phyloP scores from a whole-genome alignment of 306 rosid genomes.

The Hylodesmum podocarpum region DNA sequence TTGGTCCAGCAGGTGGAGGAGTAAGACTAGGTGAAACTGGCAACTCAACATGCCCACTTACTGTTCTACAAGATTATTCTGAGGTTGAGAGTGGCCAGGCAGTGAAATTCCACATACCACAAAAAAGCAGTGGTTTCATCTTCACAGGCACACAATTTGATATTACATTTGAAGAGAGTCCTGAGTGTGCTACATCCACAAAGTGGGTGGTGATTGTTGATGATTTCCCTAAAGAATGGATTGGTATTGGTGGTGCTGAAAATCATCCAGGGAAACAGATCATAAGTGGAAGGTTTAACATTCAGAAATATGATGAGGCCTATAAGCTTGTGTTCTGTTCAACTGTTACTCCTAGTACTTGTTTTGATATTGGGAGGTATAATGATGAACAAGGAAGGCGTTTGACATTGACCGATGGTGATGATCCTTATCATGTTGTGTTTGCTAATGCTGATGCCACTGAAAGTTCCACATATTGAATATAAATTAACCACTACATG shows the following conservation, averaged over 20 bases:
- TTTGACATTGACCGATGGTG: not conserved
- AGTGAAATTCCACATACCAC: not conserved
- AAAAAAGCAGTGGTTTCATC: not conserved
- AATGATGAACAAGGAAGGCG: not conserved
- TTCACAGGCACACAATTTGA: not conserved
- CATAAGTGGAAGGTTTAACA: not conserved
- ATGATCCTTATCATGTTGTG: not conserved
- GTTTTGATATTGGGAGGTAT: not conserved
- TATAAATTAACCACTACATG: not conserved
- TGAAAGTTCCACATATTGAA: not conserved
- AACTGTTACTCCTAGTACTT: not conserved
- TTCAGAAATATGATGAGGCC: not conserved
- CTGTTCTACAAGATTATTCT: too few relatives aligned
- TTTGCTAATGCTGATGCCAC: not conserved
- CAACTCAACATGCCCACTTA: not conserved
- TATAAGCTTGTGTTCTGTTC: slow-evolving; percentile 7
- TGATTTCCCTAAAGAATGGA: not conserved
- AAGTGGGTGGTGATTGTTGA: not conserved
- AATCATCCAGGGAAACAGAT: not conserved
- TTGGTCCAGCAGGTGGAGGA: not conserved
- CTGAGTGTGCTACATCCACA: not conserved
- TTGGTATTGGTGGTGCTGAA: slow-evolving; percentile 20
- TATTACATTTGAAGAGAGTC: not conserved
- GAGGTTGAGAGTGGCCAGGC: too few relatives aligned
- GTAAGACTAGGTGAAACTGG: not conserved